Evolutionary conservation across 306 rosid genomes (phyloP).

Genomic region (Luffa acutangula): DNA sequence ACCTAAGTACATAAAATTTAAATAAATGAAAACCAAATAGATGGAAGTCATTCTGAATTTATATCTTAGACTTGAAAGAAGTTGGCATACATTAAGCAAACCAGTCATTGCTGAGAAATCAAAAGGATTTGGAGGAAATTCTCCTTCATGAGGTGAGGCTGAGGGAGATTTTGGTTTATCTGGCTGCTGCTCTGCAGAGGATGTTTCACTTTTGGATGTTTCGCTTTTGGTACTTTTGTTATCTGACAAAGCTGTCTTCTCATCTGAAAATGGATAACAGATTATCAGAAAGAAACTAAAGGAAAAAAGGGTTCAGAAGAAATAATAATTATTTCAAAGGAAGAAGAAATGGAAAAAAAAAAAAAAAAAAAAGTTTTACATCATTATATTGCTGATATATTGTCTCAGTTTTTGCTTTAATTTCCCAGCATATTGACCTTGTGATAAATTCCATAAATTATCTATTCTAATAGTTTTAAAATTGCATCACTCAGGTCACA

Average conservation of each 20-base stretch:
- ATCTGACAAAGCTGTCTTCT: neutral
- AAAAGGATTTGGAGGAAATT: slow-evolving; percentile 61
- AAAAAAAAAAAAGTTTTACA: neutral
- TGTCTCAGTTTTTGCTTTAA: neutral
- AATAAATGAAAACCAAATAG: neutral
- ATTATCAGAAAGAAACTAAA: neutral
- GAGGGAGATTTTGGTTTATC: slow-evolving; percentile 31
- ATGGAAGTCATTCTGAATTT: neutral
- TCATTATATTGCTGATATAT: neutral
- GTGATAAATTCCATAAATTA: neutral
- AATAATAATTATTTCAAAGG: neutral
- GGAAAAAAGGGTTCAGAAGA: neutral
- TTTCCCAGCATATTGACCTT: neutral
- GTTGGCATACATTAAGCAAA: slow-evolving; percentile 65
- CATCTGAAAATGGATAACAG: neutral
- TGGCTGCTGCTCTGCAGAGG: slow-evolving; percentile 44
- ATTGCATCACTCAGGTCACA: neutral
- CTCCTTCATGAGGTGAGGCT: slow-evolving; percentile 48
- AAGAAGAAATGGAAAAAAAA: neutral
- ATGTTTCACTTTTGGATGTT: slow-evolving; percentile 21
- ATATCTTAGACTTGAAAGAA: neutral
- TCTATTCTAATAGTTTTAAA: neutral
- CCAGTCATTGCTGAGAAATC: slow-evolving; percentile 95
- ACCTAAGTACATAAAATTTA: neutral
- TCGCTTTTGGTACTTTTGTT: slow-evolving; percentile 11